Evolutionary conservation across 129 eudicot species (phyloP), one percentile per base, ranked within the genome.

Genomic region (Calendula officinalis): DNA sequence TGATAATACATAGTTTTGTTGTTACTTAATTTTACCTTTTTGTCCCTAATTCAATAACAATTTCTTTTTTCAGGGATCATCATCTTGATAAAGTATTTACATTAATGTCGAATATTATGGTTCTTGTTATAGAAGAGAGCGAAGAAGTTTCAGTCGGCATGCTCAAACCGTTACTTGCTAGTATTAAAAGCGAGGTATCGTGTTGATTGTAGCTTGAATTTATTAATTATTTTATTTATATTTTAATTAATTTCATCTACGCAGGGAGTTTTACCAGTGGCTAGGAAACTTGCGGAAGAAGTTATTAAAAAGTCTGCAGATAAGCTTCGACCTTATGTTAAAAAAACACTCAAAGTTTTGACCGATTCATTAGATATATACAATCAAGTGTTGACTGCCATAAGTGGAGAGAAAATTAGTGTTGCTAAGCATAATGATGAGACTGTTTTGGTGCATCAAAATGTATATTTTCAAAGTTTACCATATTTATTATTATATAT

Each of bases 71-170:
- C 83, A 94, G 99, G 80, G 92, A 75, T 47, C 71, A 81, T 69
- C 97, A 88, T 49, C 64, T 73, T 2, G 86, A 72, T 12, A 64
- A 17, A 44, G 68, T 86, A 22, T 80, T 75, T 53, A 46, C 84
- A 35, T 81, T 82, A 39, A 94, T 94, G 99, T 83, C 62, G 69
- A 84, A 87, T 15, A 83, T 89, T 43, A 94, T 94, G 97, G 60
- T 80, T 14, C 99, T 94, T 75, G 89, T 94, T 37, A 36, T 94
- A 3, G 97, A 89, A 74, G 99, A 94, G 80, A 94, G 95, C 64
- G 99, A 94, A 83, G 95, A 89, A 3, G 75, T 94, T 56, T 80
- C 95, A 9, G 5, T 59, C 5, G 92, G 86, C 39, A 65, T 94
- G 40, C 81, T 94, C 34, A 58, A 74, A 41, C 84, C 90, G 2